Conservation (phyloP, 176 grass and related monocot genomes). For the Areca catechu region DNA sequence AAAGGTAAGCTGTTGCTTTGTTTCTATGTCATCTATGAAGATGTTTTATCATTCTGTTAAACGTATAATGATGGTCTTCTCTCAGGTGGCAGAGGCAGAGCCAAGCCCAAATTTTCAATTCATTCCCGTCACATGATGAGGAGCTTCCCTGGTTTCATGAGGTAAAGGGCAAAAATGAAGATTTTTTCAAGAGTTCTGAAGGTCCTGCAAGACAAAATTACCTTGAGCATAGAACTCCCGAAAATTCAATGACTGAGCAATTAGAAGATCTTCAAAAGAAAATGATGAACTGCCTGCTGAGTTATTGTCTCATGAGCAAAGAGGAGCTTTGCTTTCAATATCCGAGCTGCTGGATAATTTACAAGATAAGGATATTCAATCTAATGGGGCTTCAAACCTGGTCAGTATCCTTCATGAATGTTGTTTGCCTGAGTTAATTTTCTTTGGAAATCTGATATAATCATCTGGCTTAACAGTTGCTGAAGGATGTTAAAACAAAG, state of each 20-base stretch:
- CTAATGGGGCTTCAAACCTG: constrained; percentile 31
- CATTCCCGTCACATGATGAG: constrained; percentile 19
- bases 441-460: constrained; percentile 8
- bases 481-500: constrained; percentile 22
- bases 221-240: constrained; percentile 15
- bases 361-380: constrained; percentile 42
- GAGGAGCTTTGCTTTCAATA: constrained; percentile 51
- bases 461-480: constrained; percentile 21
- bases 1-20: no score
- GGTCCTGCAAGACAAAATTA: constrained; percentile 14
- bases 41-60: neutral
- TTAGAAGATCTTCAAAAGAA: constrained; percentile 38
- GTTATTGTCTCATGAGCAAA: constrained; percentile 17
- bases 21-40: no score
- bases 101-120: constrained; percentile 50
- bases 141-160: constrained; percentile 3
- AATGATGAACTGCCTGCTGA: constrained; percentile 31
- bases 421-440: constrained; percentile 15
- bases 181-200: constrained; percentile 14
- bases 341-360: constrained; percentile 79
- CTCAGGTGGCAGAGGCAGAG: constrained; percentile 38
- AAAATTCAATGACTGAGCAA: constrained; percentile 25
- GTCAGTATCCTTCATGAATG: constrained; percentile 26
- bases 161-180: constrained; percentile 32
- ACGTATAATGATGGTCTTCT: neutral